Conservation (phyloP, 2,329 filamentous ascomycete species). For the Cordyceps pruinosa region DNA sequence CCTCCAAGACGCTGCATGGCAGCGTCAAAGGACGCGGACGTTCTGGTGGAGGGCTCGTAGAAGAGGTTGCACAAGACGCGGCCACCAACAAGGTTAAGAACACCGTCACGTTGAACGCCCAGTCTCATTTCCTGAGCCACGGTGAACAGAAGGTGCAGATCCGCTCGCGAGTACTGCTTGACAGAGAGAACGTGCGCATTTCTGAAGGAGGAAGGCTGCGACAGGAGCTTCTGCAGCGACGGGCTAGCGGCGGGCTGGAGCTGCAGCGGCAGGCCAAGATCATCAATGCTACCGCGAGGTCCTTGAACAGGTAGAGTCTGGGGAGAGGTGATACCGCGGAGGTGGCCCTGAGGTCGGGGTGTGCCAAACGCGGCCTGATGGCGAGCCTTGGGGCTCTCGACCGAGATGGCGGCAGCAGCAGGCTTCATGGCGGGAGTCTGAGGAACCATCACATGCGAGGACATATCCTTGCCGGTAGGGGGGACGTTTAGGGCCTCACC, state of each 20-base stretch:
- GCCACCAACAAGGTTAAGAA: constrained; percentile 78
- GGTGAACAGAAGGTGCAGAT: constrained; percentile 90
- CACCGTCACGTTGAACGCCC: constrained; percentile 85
- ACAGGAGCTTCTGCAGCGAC: constrained; percentile 64
- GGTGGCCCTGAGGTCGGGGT: constrained; percentile 24
- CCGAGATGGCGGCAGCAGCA: constrained; percentile 29
- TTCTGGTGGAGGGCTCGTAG: constrained; percentile 95
- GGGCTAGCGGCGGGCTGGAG: constrained; percentile 47
- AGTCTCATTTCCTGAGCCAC: constrained; percentile 97
- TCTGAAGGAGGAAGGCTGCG: constrained; percentile 75
- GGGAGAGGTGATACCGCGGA: constrained; percentile 23
- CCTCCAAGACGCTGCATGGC: constrained; percentile 98
- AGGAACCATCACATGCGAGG: constrained; percentile 51
- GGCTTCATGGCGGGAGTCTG: constrained; percentile 54
- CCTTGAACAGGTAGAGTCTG: constrained; percentile 19
- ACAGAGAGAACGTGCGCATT: constrained; percentile 87
- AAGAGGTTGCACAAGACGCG: constrained; percentile 88
- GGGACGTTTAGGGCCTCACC: constrained; percentile 50
- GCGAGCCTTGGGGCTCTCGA: constrained; percentile 30
- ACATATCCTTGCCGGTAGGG: constrained; percentile 67
- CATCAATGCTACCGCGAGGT: constrained; percentile 29
- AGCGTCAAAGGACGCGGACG: constrained; percentile 91
- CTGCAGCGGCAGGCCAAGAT: constrained; percentile 40
- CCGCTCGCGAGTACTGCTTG: constrained; percentile 77
- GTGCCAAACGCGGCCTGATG: constrained; percentile 25